Base-by-base conservation (phyloP, 257 asterid species). In the Solanum piurae region DNA sequence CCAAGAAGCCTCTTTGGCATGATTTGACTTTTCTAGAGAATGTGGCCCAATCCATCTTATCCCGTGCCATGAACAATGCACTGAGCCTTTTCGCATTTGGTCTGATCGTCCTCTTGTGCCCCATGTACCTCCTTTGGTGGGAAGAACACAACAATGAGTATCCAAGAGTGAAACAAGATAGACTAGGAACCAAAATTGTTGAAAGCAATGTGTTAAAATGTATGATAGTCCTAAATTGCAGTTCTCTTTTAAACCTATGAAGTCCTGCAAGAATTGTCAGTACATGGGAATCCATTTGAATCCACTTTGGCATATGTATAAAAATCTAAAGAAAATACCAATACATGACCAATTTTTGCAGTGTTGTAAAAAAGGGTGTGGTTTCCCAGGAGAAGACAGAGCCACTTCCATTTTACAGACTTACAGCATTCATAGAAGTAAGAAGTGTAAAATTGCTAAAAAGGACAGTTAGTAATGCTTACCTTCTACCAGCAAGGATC, bases 401-500 rank as follows among this genome's bases (percentile, higher is more conserved):
- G 83, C 83, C 52, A 36, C 33, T 74, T 74, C 83, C 31, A 21
- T 74, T 37, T 6, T 34, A 72, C 55, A 37, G 31, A 10, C 52
- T 11, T 2, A 33, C 55, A 11, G 18, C 49, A 18, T 34, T 34
- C 31, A 21, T 74, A 37, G 52, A 42, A 79, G 34, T 25, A 79
- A 79, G 27, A 79, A 44, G 31, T 5, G 1, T 18, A 49, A 82
- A 76, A 23, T 40, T 10, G 6, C 83, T 76, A 38, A n/a, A 29
- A 82, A 20, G 27, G 73, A 85, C 33, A 37, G 75, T 23, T 64
- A 40, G 62, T 71, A 27, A 55, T 87, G 52, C 86, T 79, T 88
- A 97, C 99, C 99, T 95, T 86, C 98, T 93, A 87, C 99, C 99
- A 87, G 99, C 98, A 82, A 97, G 95, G 93, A 97, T 94, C 92